Percentiles rank a stretch among this genome's conserved stretches.
Evolutionary conservation across 2,329 filamentous ascomycete species (phyloP).

Genomic region (Alternaria burnsii): DNA sequence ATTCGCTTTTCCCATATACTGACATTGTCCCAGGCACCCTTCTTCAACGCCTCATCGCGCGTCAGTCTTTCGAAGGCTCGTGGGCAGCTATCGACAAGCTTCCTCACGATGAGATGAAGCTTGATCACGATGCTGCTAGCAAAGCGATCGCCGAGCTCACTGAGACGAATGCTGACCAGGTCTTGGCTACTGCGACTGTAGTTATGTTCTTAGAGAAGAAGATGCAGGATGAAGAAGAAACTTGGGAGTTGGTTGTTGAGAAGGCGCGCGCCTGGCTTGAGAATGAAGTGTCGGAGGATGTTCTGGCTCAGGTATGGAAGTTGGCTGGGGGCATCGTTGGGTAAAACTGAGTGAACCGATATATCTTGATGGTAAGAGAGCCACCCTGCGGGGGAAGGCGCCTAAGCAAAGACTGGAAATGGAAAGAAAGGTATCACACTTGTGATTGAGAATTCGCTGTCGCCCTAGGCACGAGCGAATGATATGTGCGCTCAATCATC

Average conservation of each 20-base stretch:
- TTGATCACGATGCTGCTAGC: not conserved
- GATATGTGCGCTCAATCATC: not conserved
- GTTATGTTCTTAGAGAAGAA: slow-evolving; percentile 3
- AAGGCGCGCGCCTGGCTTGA: slow-evolving; percentile 10
- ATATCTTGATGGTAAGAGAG: too few species aligned
- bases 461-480: not conserved
- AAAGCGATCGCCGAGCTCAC: not conserved
- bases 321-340: not conserved
- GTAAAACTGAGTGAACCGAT: not conserved
- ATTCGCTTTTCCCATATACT: not conserved
- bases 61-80: slow-evolving; percentile 6
- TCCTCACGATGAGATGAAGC: not conserved
- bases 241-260: slow-evolving; percentile 14
- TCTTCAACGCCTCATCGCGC: slow-evolving; percentile 6
- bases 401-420: too few species aligned
- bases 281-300: not conserved
- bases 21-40: not conserved
- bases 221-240: slow-evolving; percentile 5
- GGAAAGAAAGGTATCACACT: not conserved
- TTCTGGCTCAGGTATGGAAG: not conserved
- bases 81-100: not conserved
- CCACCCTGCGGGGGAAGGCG: too few species aligned
- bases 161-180: not conserved
- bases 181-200: not conserved
- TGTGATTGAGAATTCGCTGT: not conserved